Evolutionary conservation across 148 eudicot genomes (phyloP).

Genomic region (Rheum nobile): DNA sequence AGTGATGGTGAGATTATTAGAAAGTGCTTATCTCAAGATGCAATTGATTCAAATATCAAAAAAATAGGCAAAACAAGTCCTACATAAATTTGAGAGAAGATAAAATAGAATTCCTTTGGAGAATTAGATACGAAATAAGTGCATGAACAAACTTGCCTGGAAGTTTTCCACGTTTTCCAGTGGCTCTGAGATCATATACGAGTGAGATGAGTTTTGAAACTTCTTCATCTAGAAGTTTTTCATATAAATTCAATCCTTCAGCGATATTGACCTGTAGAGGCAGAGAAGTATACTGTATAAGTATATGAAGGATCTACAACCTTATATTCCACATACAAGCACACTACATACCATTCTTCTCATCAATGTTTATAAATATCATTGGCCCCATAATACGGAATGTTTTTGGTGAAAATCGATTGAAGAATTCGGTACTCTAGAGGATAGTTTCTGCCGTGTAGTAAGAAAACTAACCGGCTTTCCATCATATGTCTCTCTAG

Average conservation of each 20-base stretch:
- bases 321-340: background rate
- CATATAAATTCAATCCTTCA: constrained; percentile 39
- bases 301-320: constrained; percentile 1
- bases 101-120: background rate
- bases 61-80: background rate
- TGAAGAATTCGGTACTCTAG: background rate
- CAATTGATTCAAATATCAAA: background rate
- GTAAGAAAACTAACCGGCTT: constrained; percentile 28
- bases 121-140: background rate
- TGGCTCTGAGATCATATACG: constrained; percentile 39
- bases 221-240: constrained; percentile 27
- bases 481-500: constrained; percentile 31
- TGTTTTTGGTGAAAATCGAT: background rate
- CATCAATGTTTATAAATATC: background rate
- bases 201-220: constrained; percentile 26
- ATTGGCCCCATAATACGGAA: background rate
- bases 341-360: background rate
- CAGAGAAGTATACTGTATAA: background rate
- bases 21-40: background rate
- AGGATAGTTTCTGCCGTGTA: background rate
- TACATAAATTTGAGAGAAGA: background rate
- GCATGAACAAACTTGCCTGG: constrained; percentile 24
- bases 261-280: constrained; percentile 29
- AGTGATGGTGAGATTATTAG: background rate
- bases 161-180: constrained; percentile 35